Base-by-base conservation (phyloP, 2,329 filamentous ascomycete species). In the Paecilomyces dactylethromorphus region DNA sequence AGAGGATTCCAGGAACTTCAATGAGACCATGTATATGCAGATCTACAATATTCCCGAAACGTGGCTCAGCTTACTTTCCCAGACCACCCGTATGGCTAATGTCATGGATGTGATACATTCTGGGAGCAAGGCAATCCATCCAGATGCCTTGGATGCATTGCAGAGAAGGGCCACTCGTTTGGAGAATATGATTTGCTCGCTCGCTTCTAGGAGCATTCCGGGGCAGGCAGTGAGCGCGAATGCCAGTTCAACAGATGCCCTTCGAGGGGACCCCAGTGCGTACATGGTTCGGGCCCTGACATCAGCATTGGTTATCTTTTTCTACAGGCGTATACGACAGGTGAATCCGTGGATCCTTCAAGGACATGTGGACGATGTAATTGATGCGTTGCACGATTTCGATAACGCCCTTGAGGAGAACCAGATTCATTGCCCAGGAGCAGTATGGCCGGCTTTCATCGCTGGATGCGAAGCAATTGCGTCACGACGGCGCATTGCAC, bases 41-140 rank as follows among this genome's bases (percentile, higher is more conserved):
- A 71, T 78, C 7, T 78, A 79, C 55, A 75, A 76, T 2, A 74
- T 79, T 12, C 69, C 75, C 0, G 76, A 79, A 55, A 76, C 74
- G 13, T 78, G 76, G 74, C 67, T 79, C 1, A 76, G 74, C 33
- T 66, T 78, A 2, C 67, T 79, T 13, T 79, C 77, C 0, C 76
- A 78, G 58, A 77, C 76, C 1, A 78, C 76, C 1, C 66, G 76
- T 29, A 64, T 79, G 12, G 76, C 76, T 13, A 78, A 76, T 55
- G 67, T 72, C 3, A 61, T 71, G 58, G 69, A 71, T 33, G 67
- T 61, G 22, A 64, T 71, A 26, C 60, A 61, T 7, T 58, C 66
- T 35, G 66, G 66, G 4, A 64, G 64, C 12, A 56, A 58, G 0
- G 45, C 59, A 5, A 56, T 64, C 11, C 65, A 62, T 22, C 58